Evolutionary conservation across 768 basidiomycete genomes (phyloP).

Genomic region (Phanerodontia chrysosporium): DNA sequence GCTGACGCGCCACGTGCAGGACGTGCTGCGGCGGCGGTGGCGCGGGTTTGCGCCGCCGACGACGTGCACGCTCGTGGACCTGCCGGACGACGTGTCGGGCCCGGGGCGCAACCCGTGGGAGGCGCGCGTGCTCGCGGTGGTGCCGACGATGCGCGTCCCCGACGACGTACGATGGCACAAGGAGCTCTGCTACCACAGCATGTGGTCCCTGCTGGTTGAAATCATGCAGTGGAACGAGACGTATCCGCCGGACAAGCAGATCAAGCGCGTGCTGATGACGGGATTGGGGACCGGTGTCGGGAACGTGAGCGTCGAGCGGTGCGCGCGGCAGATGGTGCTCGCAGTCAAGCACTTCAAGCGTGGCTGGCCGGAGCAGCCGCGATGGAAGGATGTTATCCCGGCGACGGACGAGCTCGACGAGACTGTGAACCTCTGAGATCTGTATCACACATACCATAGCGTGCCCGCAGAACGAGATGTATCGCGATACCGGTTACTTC

Average conservation of each 20-base stretch:
- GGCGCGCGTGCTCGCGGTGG: slow-evolving; percentile 14
- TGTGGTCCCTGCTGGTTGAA: slow-evolving; percentile 17
- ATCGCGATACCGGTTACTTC: neutral
- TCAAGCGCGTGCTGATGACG: slow-evolving; percentile 16
- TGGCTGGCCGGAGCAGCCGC: slow-evolving; percentile 13
- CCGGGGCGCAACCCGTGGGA: slow-evolving; percentile 12
- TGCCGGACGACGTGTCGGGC: slow-evolving; percentile 11
- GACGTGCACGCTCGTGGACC: slow-evolving; percentile 16
- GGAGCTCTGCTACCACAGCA: slow-evolving; percentile 18
- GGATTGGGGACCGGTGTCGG: slow-evolving; percentile 14
- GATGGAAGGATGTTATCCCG: slow-evolving; percentile 12
- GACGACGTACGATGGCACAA: slow-evolving; percentile 16
- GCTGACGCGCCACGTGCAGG: slow-evolving; percentile 16
- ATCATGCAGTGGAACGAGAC: slow-evolving; percentile 13
- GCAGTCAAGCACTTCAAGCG: slow-evolving; percentile 14
- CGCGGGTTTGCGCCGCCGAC: slow-evolving; percentile 16
- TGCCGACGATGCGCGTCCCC: slow-evolving; percentile 20
- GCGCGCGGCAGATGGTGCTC: slow-evolving; percentile 18
- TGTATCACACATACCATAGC: neutral
- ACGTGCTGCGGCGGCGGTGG: slow-evolving; percentile 6
- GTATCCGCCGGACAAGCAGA: slow-evolving; percentile 7
- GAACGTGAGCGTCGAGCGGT: slow-evolving; percentile 4
- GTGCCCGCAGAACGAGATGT: neutral
- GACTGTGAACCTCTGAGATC: neutral
- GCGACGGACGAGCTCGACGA: slow-evolving; percentile 8